A percentile compares a stretch with the other conserved stretches of the same genome.
Evolutionary conservation across 306 rosid genomes (phyloP).

Genomic region (Delonix regia): DNA sequence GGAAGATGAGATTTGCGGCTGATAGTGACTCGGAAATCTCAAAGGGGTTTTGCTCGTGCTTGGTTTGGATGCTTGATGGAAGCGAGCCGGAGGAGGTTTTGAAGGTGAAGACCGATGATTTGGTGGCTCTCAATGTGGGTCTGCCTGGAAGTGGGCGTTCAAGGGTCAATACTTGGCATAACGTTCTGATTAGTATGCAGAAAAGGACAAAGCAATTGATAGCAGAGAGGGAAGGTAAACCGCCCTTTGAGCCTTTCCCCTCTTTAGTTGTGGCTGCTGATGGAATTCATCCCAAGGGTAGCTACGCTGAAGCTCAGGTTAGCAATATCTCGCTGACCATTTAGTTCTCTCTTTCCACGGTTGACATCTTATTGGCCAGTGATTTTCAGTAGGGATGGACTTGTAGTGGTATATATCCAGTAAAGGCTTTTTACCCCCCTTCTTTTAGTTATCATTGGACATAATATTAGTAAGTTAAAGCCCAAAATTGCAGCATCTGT

Average conservation of each 20-base stretch:
- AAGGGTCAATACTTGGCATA: conserved; percentile 92
- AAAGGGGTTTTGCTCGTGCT: conserved; percentile 74
- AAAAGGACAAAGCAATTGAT: conserved; percentile 76
- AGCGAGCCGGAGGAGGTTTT: conserved; percentile 70
- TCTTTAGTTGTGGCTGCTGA: conserved; percentile 69
- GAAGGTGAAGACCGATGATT: conserved; percentile 63
- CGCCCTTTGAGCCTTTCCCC: conserved; percentile 73
- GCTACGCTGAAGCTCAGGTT: conserved; percentile 97
- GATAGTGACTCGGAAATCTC: conserved; percentile 95
- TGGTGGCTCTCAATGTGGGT: conserved; percentile 70
- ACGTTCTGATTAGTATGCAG: conserved; percentile 82
- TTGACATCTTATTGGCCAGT: background rate
- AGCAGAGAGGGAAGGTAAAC: conserved; percentile 65
- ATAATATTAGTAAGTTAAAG: background rate
- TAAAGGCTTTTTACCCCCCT: background rate
- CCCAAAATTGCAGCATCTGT: background rate
- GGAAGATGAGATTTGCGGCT: conserved; percentile 70
- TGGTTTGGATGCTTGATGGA: conserved; percentile 77
- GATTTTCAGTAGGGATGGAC: background rate
- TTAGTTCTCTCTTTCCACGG: background rate
- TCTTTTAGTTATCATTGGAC: background rate
- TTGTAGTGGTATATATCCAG: background rate
- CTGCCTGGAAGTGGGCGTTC: conserved; percentile 62
- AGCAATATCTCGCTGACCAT: conserved; percentile 23
- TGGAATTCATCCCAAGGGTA: conserved; percentile 76